phyloP scores from a whole-genome alignment of 352 stramenopile species.

The Phytophthora podocarpi region DNA sequence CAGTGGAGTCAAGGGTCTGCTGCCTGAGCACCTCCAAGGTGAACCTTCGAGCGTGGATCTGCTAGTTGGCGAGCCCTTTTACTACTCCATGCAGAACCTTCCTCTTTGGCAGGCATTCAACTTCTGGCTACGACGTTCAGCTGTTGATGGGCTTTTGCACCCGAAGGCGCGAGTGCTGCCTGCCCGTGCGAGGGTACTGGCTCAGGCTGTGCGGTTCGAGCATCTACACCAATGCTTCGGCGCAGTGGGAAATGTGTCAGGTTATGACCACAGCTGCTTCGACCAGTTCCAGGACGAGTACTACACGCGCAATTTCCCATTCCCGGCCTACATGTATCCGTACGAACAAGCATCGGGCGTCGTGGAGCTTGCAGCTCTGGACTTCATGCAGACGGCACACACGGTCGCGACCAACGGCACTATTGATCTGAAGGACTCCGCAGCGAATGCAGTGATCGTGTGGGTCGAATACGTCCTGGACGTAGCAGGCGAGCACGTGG shows the following conservation, averaged over 20 bases:
- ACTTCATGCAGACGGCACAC: slow-evolving; percentile 51
- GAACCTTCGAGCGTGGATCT: slow-evolving; percentile 55
- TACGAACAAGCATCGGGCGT: slow-evolving; percentile 45
- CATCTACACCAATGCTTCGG: slow-evolving; percentile 83
- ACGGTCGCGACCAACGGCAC: slow-evolving; percentile 24
- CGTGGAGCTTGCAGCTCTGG: slow-evolving; percentile 54
- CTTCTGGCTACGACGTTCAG: slow-evolving; percentile 79
- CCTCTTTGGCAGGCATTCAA: slow-evolving; percentile 84
- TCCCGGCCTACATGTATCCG: slow-evolving; percentile 84
- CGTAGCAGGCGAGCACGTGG: slow-evolving; percentile 40
- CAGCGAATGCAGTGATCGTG: slow-evolving; percentile 68
- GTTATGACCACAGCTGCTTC: slow-evolving; percentile 76
- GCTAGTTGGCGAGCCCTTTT: slow-evolving; percentile 78
- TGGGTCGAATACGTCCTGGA: slow-evolving; percentile 79
- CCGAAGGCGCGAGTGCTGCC: slow-evolving; percentile 55
- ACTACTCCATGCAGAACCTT: slow-evolving; percentile 89
- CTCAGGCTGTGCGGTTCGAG: slow-evolving; percentile 70
- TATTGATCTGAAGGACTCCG: slow-evolving; percentile 11
- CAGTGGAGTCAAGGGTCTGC: slow-evolving; percentile 70
- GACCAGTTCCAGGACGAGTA: slow-evolving; percentile 77
- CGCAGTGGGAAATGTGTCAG: slow-evolving; percentile 65
- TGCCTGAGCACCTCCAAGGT: slow-evolving; percentile 60
- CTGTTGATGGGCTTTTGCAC: slow-evolving; percentile 46
- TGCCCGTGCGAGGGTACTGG: slow-evolving; percentile 50
- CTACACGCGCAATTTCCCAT: slow-evolving; percentile 77